Base-by-base conservation (phyloP, 1,284 basidiomycete species). In the Ustilago hordei region DNA sequence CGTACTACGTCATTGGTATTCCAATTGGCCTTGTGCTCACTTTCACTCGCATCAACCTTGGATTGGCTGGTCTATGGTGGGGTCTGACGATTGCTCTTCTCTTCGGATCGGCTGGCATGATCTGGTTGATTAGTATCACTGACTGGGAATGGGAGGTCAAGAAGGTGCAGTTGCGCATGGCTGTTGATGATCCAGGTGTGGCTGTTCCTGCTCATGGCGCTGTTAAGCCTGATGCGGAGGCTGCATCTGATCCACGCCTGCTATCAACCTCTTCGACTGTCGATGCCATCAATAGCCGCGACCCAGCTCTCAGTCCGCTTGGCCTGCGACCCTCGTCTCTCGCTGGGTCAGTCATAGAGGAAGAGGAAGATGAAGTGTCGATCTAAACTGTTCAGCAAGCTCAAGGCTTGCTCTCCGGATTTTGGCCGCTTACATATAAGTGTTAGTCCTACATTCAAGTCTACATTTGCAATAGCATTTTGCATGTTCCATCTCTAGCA, bases 1-100 rank as follows among this genome's bases (percentile, higher is more conserved):
- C 86, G 6, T 89, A 89, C 82, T 89, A 89, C 75, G 77, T 88
- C 59, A 84, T 88, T 61, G 83, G 82, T 23, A 86, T 89, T 8
- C 88, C 88, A 0, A 78, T 88, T 39, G 88, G 88, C 31, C 79
- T 89, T 38, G 87, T 87, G 78, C 84, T 89, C 23, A 87, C 87
- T 7, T 89, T 89, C 75, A 78, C 78, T 11, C 81, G 84, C 12
- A 78, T 84, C 48, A 79, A 85, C 31, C 63, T 81, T 28, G 86
- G 86, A 12, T 64, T 87, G 17, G 67, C 73, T 28, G 88, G 88
- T 15, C 82, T 89, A 45, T 89, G 88, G 88, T 85, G 87, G 59
- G 88, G 88, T 9, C 79, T 89, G 31, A 87, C 86, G 15, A 77
- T 87, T 28, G 87, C 87, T 9, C 80, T 89, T 12, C 69, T 84